A percentile compares a stretch with the other conserved stretches of the same genome.
These are phyloP conservation scores for Cornus florida DNA, from an alignment of 148 eudicot genomes.

Conservation along the genomic window DNA sequence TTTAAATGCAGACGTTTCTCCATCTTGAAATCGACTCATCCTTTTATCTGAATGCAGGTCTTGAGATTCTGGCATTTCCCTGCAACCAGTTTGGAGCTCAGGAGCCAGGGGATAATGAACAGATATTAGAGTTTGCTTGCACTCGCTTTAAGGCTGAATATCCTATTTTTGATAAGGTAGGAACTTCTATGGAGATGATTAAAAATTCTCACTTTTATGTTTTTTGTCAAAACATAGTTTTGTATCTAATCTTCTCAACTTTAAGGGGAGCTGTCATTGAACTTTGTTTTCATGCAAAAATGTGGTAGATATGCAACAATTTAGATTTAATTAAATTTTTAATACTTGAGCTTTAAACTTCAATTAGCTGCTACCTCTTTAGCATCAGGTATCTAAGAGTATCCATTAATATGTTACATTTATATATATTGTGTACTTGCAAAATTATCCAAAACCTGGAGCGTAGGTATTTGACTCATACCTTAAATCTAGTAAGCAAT, in stretches of 20 bases:
- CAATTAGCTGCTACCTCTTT: background rate
- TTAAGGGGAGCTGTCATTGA: background rate
- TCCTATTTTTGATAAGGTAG: conserved; percentile 65
- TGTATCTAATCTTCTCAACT: background rate
- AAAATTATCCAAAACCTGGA: no score
- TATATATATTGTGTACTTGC: no score
- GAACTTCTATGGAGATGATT: background rate
- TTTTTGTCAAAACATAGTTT: background rate
- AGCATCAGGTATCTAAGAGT: background rate
- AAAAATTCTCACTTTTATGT: background rate
- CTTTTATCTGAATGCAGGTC: conserved; percentile 26
- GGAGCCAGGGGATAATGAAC: conserved; percentile 65
- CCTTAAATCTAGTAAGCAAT: no score
- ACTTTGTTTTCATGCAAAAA: background rate
- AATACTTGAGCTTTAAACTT: background rate
- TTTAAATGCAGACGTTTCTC: no score
- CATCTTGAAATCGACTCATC: background rate
- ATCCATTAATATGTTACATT: background rate
- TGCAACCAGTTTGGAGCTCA: conserved; percentile 71
- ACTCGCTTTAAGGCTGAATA: conserved; percentile 69
- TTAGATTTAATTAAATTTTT: no score
- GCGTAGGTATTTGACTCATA: no score
- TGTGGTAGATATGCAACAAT: no score
- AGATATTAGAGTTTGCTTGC: conserved; percentile 63
- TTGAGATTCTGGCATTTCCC: conserved; percentile 70